Evolutionary conservation across 2,329 filamentous ascomycete species (phyloP), one percentile per base, ranked within the genome.

Genomic region (Penicillium vulpinum): DNA sequence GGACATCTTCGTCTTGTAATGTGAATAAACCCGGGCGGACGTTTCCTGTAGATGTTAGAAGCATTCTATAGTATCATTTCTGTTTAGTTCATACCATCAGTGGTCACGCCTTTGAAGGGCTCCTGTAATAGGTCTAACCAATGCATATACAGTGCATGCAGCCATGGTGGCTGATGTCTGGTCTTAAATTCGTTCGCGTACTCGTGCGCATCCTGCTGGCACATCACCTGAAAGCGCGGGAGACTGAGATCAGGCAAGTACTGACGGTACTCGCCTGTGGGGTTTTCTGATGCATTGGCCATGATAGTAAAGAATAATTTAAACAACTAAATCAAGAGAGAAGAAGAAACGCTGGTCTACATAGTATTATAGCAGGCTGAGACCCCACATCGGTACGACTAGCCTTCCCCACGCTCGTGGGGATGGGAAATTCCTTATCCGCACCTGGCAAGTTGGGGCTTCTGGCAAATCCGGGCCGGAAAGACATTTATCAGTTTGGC

Each of bases 91-190:
- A 28, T 73, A 81, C 88, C 89, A 61, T 91, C 86, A 11, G 73
- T 85, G 0, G 89, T 91, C 21, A 92, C 78, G 24, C 89, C 89
- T 66, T 83, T 85, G 70, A 85, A 91, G 0, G 89, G 88, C 73
- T 90, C 87, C 54, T 84, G 70, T 31, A 75, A 75, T 9, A 88
- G 69, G 33, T 81, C 75, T 47, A 77, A 70, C 85, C 85, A 88
- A 67, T 86, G 83, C 59, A 78, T 68, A 56, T 84, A 87, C 22
- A 88, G 71, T 0, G 76, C 83, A 63, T 88, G 81, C 16, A 91
- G 74, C 88, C 88, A 90, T 1, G 88, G 87, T 0, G 88, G 88
- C 13, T 78, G 75, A 1, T 82, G 82, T 21, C 78, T 71, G 33
- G 84, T 79, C 58, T 83, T 83, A 67, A 90, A 88, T 4, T 75